Evolutionary conservation across 2,329 filamentous ascomycete genomes (phyloP).

Genomic region (Aspergillus felis): DNA sequence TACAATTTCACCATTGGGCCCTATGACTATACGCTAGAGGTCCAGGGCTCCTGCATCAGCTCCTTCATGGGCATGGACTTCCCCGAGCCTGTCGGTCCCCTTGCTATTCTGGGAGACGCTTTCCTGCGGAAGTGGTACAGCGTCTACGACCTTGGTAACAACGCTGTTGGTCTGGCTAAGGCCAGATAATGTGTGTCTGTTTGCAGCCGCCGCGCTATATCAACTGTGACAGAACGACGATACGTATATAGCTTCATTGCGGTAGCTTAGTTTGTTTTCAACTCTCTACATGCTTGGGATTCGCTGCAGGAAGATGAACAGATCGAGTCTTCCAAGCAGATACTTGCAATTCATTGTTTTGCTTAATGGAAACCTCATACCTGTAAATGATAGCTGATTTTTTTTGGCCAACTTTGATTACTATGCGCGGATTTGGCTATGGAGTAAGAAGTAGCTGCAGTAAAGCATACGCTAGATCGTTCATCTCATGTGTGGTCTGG

Average conservation of each 20-base stretch:
- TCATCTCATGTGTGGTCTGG: neutral
- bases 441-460: neutral
- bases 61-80: conserved; percentile 97
- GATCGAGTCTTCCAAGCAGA: neutral
- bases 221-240: neutral
- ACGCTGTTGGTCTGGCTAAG: conserved; percentile 83
- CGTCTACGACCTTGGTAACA: conserved; percentile 89
- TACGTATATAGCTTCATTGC: conserved; percentile 3
- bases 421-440: too few species aligned
- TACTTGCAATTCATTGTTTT: neutral
- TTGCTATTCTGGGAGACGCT: conserved; percentile 78
- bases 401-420: neutral
- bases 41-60: conserved; percentile 93
- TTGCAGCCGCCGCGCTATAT: neutral
- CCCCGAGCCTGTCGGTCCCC: conserved; percentile 77
- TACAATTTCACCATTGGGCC: conserved; percentile 88
- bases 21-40: conserved; percentile 92
- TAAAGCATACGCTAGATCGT: neutral
- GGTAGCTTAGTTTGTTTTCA: neutral
- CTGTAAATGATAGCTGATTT: neutral
- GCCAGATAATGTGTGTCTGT: conserved; percentile 56
- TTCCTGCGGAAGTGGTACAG: conserved; percentile 69
- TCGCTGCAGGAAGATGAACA: neutral
- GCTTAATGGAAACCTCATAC: neutral
- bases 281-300: neutral